Evolutionary conservation across 345 rosid genomes (phyloP).

Genomic region (Murraya koenigii): DNA sequence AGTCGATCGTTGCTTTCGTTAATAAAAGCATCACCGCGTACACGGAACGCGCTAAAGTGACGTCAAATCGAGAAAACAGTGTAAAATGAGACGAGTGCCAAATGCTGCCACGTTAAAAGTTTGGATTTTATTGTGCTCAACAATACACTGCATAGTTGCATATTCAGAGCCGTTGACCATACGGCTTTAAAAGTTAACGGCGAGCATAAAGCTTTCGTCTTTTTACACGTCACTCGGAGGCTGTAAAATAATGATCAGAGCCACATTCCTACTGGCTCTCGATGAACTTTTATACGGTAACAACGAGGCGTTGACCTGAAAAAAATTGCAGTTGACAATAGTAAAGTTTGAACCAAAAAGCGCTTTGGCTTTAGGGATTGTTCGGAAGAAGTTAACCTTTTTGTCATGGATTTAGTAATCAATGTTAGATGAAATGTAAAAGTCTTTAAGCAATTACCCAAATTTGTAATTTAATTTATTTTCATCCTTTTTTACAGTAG

Average conservation of each 20-base stretch:
- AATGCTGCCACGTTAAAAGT: not conserved
- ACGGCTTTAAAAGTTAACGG: not conserved
- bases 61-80: not conserved
- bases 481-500: not conserved
- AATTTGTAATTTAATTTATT: no score
- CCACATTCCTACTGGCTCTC: not conserved
- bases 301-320: not conserved
- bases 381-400: not conserved
- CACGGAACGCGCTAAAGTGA: not conserved
- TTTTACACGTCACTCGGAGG: not conserved
- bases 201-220: not conserved
- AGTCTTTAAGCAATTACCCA: not conserved
- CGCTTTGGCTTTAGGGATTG: not conserved
- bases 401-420: not conserved
- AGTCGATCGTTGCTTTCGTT: not conserved
- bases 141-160: not conserved
- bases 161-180: not conserved
- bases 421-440: not conserved
- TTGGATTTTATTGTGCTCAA: no score
- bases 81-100: not conserved
- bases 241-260: not conserved
- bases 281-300: not conserved
- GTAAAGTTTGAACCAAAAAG: not conserved
- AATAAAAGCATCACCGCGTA: not conserved
- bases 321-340: not conserved